Evolutionary conservation across 176 grass and related monocot species (phyloP), one percentile per base, ranked within the genome.

Genomic region (Bromus sterilis): DNA sequence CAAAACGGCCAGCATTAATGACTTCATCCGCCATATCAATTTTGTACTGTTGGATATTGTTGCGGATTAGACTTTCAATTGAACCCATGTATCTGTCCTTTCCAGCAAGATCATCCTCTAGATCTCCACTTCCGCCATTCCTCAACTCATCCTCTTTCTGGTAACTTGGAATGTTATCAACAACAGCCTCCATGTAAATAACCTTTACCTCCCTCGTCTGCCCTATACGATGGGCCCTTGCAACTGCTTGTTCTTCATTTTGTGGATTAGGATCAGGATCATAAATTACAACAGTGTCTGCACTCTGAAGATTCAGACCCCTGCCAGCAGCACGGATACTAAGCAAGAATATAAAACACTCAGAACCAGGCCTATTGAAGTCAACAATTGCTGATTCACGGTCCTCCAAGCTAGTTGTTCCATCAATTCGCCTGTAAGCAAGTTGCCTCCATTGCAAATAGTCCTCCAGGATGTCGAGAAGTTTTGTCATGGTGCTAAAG

Each of bases 21-120:
- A 99, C 97, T 80, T 99, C 97, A 83, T 99, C 93, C 16, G 97
- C 97, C 97, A 99, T 99, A 84, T 99, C 97, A 88, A 99, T 93
- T 85, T 99, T 99, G 77, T 92, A 99, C 37, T 99, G 97, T 81
- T 99, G 97, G 69, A 99, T 99, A 80, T 99, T 99, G 55, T 43
- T 99, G 69, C 97, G 93, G 79, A 99, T 99, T 26, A 99, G 90
- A 86, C 97, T 96, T 84, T 99, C 97, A 55, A 99, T 99, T 55
- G 97, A 95, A 60, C 93, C 97, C 46, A 99, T 76, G 44, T 99
- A 99, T 44, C 97, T 86, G 70, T 99, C 93, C 89, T 88, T 99
- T 23, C 97, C 97, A 77, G 93, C 93, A 87, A 99, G 91, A 83
- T 99, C 93, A 37, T 95, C 92, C 89, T 99, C 97, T 60, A 91